phyloP scores from a whole-genome alignment of 2,329 filamentous ascomycete species.

The Aureobasidium sp. region DNA sequence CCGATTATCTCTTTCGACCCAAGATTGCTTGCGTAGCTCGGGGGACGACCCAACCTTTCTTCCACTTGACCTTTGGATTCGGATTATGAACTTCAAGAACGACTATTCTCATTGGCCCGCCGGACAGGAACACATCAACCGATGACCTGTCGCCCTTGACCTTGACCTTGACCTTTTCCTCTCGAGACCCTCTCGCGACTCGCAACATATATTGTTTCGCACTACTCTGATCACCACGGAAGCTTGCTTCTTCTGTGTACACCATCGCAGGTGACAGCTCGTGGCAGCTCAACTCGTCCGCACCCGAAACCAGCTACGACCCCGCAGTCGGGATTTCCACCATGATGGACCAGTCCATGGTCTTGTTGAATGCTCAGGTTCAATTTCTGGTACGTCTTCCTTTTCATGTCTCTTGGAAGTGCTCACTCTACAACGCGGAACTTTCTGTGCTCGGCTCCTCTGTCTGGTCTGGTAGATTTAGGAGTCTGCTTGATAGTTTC shows the following conservation, averaged over 20 bases:
- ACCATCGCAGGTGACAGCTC: neutral
- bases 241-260: neutral
- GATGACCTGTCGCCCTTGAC: slow-evolving; percentile 23
- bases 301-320: neutral
- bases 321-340: neutral
- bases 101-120: slow-evolving; percentile 33
- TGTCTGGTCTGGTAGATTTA: neutral
- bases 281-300: neutral
- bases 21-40: neutral
- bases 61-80: neutral
- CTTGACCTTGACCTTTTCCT: neutral
- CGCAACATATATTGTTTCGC: neutral
- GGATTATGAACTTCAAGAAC: slow-evolving; percentile 17
- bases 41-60: neutral
- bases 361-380: slow-evolving; percentile 42
- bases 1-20: neutral
- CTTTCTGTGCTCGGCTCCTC: neutral
- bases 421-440: neutral
- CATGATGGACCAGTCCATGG: slow-evolving; percentile 38
- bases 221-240: neutral
- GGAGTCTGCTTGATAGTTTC: neutral
- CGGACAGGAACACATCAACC: slow-evolving; percentile 41
- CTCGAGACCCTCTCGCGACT: neutral
- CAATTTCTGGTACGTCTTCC: slow-evolving; percentile 40
- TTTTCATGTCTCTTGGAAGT: slow-evolving; percentile 23